Base-by-base conservation (phyloP, 2,329 filamentous ascomycete species). In the Stemphylium lycopersici region DNA sequence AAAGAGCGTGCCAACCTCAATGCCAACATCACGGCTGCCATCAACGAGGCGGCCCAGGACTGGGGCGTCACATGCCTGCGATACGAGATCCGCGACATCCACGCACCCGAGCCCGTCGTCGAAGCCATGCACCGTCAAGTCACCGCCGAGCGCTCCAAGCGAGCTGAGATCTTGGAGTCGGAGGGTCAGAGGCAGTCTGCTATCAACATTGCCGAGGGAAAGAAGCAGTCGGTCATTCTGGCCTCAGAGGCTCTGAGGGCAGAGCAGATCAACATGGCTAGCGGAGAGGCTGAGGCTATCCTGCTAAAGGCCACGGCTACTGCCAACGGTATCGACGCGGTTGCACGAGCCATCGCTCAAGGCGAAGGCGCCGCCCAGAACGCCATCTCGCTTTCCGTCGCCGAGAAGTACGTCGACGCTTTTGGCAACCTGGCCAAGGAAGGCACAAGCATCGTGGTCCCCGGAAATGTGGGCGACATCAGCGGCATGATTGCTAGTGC, bases 61-160 rank as follows among this genome's bases (percentile, higher is more conserved):
- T 99, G 95, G 95, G 95, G 95, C 55, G 91, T 99, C 16, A 91
- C 91, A 31, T 99, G 95, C 73, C 83, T 99, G 58, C 89, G 95
- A 54, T 99, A 99, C 81, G 95, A 99, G 78, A 99, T 99, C 74
- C 85, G 95, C 65, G 95, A 99, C 77, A 99, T 99, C 70, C 95
- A 99, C 78, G 95, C 95, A 0, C 95, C 95, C 1, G 90, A 88
- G 29, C 89, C 90, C 44, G 95, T 99, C 11, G 93, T 98, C 56
- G 91, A 93, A 69, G 95, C 95, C 69, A 99, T 99, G 95, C 95
- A 99, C 80, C 86, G 95, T 61, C 93, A 98, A 76, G 95, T 99
- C 45, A 98, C 95, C 0, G 95, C 95, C 15, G 95, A 99, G 80
- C 90, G 95, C 37, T 96, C 90, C 70, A 99, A 99, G 84, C 89